These are phyloP conservation scores for Boletus insuetus DNA, from an alignment of 768 basidiomycete genomes.

Conservation along the genomic window DNA sequence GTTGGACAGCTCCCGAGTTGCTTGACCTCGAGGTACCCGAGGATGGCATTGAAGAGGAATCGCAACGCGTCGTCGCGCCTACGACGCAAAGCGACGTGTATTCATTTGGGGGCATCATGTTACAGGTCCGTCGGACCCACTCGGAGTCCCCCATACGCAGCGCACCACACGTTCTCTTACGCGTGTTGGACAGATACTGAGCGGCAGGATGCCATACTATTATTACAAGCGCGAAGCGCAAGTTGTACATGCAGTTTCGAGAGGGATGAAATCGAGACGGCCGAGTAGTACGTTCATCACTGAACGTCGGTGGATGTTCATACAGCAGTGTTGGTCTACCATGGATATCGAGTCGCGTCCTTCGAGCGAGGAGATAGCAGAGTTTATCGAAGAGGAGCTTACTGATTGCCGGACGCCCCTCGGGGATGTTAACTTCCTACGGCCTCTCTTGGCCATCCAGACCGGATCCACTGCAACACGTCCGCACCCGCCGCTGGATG, in stretches of 20 bases:
- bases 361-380: slow-evolving; percentile 25
- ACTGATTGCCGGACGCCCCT: not conserved
- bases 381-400: not conserved
- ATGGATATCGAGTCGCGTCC: slow-evolving; percentile 22
- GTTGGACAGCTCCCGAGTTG: slow-evolving; percentile 9
- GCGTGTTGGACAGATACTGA: not conserved
- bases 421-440: too few relatives aligned
- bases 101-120: not conserved
- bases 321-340: slow-evolving; percentile 17
- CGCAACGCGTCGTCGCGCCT: not conserved
- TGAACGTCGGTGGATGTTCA: slow-evolving; percentile 11
- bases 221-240: slow-evolving; percentile 5
- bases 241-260: slow-evolving; percentile 11
- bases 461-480: not conserved
- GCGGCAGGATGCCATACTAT: too few relatives aligned
- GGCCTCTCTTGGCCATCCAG: not conserved
- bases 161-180: not conserved
- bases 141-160: not conserved
- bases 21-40: slow-evolving; percentile 2
- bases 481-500: slow-evolving; percentile 1
- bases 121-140: slow-evolving; percentile 9
- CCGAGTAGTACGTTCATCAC: not conserved
- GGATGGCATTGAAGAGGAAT: not conserved
- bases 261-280: not conserved
- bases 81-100: slow-evolving; percentile 5